Conservation (phyloP, 495 filamentous ascomycete genomes). For the Apodospora peruviana region DNA sequence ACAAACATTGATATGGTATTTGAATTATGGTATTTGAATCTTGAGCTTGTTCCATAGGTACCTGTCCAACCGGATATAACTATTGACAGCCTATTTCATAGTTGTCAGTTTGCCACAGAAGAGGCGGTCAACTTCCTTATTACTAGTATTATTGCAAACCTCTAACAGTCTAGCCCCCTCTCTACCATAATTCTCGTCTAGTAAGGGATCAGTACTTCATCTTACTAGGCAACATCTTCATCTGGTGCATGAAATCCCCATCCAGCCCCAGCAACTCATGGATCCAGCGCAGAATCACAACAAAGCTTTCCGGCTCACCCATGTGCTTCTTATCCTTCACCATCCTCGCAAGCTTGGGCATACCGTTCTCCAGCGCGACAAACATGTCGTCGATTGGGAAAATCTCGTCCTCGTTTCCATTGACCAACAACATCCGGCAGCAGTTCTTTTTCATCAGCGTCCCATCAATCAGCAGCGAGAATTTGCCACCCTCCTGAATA, state of each 20-base stretch:
- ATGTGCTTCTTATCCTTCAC: constrained; percentile 18
- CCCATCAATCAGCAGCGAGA: constrained; percentile 59
- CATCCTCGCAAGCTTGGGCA: constrained; percentile 58
- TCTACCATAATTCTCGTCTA: too few relatives aligned
- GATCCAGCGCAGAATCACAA: constrained; percentile 19
- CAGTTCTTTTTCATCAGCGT: constrained; percentile 50
- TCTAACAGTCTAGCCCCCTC: too few relatives aligned
- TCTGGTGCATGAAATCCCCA: constrained; percentile 7
- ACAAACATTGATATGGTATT: too few relatives aligned
- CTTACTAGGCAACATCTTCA: too few relatives aligned
- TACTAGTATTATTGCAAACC: too few relatives aligned
- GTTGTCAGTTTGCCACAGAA: too few relatives aligned
- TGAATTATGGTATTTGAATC: too few relatives aligned
- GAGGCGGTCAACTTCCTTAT: too few relatives aligned
- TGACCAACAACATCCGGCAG: constrained; percentile 61
- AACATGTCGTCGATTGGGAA: constrained; percentile 67
- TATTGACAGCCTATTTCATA: too few relatives aligned
- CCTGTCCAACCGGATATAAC: too few relatives aligned
- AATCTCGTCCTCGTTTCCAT: constrained; percentile 61
- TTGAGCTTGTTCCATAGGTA: too few relatives aligned
- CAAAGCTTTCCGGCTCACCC: constrained; percentile 21
- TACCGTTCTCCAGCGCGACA: constrained; percentile 52
- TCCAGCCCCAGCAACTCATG: constrained; percentile 14
- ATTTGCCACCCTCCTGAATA: constrained; percentile 53
- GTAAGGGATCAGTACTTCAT: too few relatives aligned